A percentile compares a stretch with the other conserved stretches of the same genome.
These are phyloP conservation scores for Nannochloropsis oceanica DNA, from an alignment of 108 stramenopile species.

Conservation along the genomic window DNA sequence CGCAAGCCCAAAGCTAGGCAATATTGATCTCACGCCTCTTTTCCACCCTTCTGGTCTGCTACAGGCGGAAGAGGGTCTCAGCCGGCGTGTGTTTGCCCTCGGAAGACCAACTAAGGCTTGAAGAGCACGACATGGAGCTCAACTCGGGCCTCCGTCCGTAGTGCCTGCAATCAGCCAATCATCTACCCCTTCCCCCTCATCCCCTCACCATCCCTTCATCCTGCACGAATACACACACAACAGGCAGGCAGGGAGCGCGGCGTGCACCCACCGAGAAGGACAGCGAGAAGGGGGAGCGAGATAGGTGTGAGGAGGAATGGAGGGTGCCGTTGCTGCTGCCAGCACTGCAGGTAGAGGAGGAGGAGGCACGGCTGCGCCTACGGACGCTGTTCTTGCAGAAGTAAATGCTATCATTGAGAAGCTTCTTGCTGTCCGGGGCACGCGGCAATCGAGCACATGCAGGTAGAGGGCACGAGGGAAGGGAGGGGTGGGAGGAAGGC, in stretches of 20 bases:
- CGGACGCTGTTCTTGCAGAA: neutral
- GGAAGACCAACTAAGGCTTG: too few relatives aligned
- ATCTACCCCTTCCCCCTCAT: too few relatives aligned
- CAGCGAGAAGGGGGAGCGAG: neutral
- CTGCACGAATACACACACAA: neutral
- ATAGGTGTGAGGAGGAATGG: neutral
- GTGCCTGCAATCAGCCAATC: too few relatives aligned
- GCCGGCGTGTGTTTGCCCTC: too few relatives aligned
- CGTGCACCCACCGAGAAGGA: neutral
- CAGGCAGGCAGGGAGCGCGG: neutral
- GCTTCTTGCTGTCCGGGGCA: constrained; percentile 30
- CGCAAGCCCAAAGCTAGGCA: too few relatives aligned
- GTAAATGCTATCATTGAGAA: constrained; percentile 27
- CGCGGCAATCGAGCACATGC: constrained; percentile 56
- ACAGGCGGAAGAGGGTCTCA: too few relatives aligned
- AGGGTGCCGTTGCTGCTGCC: neutral
- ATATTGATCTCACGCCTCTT: too few relatives aligned
- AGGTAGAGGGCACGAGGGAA: neutral
- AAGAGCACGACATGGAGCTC: too few relatives aligned
- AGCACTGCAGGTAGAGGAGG: neutral
- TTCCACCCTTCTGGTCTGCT: too few relatives aligned
- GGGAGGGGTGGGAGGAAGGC: neutral
- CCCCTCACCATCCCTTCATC: too few relatives aligned
- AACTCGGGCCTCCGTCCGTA: too few relatives aligned
- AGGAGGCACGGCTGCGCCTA: neutral